These are phyloP conservation scores for Ordospora colligata DNA, from an alignment of 371 early-diverging fungal species.

Conservation along the genomic window DNA sequence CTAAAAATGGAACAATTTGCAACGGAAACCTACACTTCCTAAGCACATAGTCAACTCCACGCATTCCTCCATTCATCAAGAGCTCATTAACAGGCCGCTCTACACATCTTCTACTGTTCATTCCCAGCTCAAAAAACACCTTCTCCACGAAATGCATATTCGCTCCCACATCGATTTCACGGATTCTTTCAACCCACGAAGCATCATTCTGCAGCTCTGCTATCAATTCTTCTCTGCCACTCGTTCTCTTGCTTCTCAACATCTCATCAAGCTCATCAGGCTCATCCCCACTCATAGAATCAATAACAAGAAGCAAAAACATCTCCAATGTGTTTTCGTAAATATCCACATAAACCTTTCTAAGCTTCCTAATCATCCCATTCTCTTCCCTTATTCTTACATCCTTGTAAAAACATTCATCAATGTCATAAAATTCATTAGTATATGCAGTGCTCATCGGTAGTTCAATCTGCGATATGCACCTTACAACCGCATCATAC, in stretches of 20 bases:
- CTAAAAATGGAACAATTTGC: background rate
- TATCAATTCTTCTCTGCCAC: background rate
- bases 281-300: background rate
- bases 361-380: background rate
- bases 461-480: background rate
- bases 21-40: background rate
- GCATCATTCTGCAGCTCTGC: background rate
- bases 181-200: background rate
- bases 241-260: background rate
- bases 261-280: background rate
- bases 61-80: background rate
- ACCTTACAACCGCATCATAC: background rate
- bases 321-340: background rate
- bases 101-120: background rate
- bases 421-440: background rate
- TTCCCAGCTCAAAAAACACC: slow-evolving; percentile 15
- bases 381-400: background rate
- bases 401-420: slow-evolving; percentile 17
- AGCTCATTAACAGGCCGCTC: background rate
- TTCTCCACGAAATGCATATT: slow-evolving; percentile 14
- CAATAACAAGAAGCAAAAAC: background rate
- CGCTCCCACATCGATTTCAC: background rate
- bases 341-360: background rate
- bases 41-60: background rate
- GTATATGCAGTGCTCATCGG: slow-evolving; percentile 16